Conservation (phyloP, 768 basidiomycete species). For the Mycena indigotica region DNA sequence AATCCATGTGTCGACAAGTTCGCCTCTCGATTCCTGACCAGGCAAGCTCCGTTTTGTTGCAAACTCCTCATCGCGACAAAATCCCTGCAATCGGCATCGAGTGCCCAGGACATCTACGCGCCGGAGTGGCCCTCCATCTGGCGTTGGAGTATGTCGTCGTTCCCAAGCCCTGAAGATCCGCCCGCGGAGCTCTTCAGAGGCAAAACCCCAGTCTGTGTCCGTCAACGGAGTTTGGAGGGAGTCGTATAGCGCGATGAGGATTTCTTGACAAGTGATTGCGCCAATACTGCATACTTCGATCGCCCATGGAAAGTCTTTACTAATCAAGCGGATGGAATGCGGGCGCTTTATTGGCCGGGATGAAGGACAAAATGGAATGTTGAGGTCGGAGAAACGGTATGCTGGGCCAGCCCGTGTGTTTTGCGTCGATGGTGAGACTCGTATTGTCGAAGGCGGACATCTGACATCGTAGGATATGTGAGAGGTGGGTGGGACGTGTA, state of each 20-base stretch:
- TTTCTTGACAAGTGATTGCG: constrained; percentile 9
- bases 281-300: constrained; percentile 2
- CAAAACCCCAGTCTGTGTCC: constrained; percentile 14
- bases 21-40: not conserved
- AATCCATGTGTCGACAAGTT: not conserved
- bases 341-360: not conserved
- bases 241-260: constrained; percentile 4
- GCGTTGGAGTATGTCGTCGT: not conserved
- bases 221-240: constrained; percentile 10
- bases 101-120: constrained; percentile 16
- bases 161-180: constrained; percentile 8
- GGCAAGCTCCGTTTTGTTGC: not conserved
- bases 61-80: constrained; percentile 11
- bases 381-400: constrained; percentile 1
- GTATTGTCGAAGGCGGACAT: constrained; percentile 7
- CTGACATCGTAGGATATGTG: constrained; percentile 13
- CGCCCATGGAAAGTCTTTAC: constrained; percentile 16
- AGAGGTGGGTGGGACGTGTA: constrained; percentile 10
- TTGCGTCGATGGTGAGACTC: not conserved
- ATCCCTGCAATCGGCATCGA: constrained; percentile 11
- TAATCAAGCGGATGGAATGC: constrained; percentile 7
- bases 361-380: constrained; percentile 2
- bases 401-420: not conserved
- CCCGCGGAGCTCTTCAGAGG: constrained; percentile 4
- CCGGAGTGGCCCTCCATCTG: not conserved